Conservation (phyloP, 768 basidiomycete species). For the Lactifluus subvellereus region DNA sequence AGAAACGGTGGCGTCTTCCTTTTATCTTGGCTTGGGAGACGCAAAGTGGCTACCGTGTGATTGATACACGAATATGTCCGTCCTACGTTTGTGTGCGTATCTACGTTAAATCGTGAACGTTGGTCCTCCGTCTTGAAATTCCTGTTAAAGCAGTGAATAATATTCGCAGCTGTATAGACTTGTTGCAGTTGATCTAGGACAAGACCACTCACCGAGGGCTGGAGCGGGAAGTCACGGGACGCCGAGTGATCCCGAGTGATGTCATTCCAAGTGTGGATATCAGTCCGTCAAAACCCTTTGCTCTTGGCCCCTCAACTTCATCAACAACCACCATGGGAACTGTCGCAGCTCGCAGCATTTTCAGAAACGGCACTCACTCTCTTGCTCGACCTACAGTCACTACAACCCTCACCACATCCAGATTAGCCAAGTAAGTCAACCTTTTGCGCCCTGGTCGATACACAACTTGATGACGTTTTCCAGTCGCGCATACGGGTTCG, state of each 20-base stretch:
- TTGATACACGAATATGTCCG: background rate
- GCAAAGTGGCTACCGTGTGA: background rate
- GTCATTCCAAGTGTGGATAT: background rate
- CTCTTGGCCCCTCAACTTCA: background rate
- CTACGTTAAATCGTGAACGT: too few species aligned
- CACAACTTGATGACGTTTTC: background rate
- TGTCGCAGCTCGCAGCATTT: constrained; percentile 18
- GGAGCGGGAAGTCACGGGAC: too few species aligned
- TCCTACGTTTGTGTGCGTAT: too few species aligned
- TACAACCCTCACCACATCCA: constrained; percentile 3
- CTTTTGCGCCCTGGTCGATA: background rate
- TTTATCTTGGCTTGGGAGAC: background rate
- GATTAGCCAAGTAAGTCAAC: constrained; percentile 5
- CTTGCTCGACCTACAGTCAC: constrained; percentile 15
- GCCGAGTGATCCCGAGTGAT: constrained; percentile 1
- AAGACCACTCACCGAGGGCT: too few species aligned
- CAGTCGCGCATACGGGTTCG: constrained; percentile 19
- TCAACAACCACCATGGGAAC: background rate
- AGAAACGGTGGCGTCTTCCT: too few species aligned
- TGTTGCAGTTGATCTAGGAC: too few species aligned
- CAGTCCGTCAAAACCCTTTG: too few species aligned
- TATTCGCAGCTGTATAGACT: too few species aligned
- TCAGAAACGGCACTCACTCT: constrained; percentile 21
- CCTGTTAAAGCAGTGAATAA: too few species aligned
- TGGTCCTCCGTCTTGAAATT: too few species aligned